Evolutionary conservation across 208 protist species (phyloP).

Genomic region (Wallacemonas collosoma): DNA sequence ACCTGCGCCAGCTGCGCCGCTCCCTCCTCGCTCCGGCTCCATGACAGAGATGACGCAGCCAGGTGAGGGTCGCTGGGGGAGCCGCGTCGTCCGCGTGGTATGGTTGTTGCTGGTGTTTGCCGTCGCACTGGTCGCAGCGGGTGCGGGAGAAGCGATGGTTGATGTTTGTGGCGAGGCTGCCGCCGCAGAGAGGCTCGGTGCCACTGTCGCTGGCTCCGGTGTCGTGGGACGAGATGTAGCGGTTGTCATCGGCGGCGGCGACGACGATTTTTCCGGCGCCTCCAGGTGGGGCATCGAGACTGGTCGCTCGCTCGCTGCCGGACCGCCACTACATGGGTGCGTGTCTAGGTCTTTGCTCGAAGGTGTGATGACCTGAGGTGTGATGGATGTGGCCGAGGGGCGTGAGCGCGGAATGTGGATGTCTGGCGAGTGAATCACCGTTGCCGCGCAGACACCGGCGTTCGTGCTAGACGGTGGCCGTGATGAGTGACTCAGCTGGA

Average conservation of each 20-base stretch:
- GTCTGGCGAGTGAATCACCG: conserved; percentile 1
- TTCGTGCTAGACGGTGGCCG: background rate
- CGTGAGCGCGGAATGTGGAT: conserved; percentile 12
- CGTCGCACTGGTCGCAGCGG: background rate
- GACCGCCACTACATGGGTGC: background rate
- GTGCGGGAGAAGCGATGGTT: background rate
- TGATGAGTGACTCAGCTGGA: background rate
- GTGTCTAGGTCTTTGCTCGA: conserved; percentile 5
- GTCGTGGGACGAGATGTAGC: background rate
- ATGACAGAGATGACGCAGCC: conserved; percentile 13
- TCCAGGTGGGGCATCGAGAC: background rate
- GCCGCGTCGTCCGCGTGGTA: background rate
- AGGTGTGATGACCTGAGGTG: conserved; percentile 11
- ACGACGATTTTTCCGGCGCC: background rate
- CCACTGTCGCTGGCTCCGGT: background rate
- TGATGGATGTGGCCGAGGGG: conserved; percentile 14
- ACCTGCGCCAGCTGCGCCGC: background rate
- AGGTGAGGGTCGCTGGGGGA: conserved; percentile 6
- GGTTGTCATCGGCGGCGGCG: background rate
- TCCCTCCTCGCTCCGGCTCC: conserved; percentile 1
- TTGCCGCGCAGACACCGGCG: background rate
- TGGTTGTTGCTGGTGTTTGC: background rate
- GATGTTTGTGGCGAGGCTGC: background rate
- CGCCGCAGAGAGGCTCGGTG: background rate
- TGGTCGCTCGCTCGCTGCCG: background rate